Evolutionary conservation across 2,329 filamentous ascomycete species (phyloP).

Genomic region (Scedosporium minutisporum): DNA sequence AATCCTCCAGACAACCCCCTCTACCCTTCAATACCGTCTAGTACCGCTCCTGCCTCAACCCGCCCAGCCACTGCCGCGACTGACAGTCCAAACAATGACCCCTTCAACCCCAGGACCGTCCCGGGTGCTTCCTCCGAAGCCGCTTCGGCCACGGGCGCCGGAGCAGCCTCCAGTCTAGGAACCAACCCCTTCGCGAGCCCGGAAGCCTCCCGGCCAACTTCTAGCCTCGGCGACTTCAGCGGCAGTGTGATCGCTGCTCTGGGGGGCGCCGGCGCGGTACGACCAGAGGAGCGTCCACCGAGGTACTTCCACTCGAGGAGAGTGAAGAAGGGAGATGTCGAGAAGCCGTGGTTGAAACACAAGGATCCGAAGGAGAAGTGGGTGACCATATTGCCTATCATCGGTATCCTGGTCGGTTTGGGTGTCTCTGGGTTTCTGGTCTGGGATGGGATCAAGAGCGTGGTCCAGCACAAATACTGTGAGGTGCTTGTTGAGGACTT

Average conservation of each 20-base stretch:
- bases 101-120: neutral
- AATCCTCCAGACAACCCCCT: too few species aligned
- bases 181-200: conserved; percentile 39
- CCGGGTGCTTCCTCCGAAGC: neutral
- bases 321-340: conserved; percentile 61
- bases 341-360: conserved; percentile 69
- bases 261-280: neutral
- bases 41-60: too few species aligned
- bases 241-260: conserved; percentile 20
- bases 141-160: neutral
- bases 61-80: too few species aligned
- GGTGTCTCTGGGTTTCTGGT: conserved; percentile 60
- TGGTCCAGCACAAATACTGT: conserved; percentile 68
- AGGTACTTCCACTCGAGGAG: conserved; percentile 66
- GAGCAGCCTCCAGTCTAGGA: neutral
- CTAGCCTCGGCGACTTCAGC: conserved; percentile 37
- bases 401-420: conserved; percentile 62
- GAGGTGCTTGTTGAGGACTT: conserved; percentile 59
- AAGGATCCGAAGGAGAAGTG: conserved; percentile 74
- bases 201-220: conserved; percentile 32
- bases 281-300: conserved; percentile 27
- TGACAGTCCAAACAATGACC: too few species aligned
- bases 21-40: too few species aligned
- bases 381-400: conserved; percentile 69
- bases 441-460: conserved; percentile 63